These are phyloP conservation scores for Sporopachydermia cereana DNA, from an alignment of 1,139 yeast species.

Conservation along the genomic window DNA sequence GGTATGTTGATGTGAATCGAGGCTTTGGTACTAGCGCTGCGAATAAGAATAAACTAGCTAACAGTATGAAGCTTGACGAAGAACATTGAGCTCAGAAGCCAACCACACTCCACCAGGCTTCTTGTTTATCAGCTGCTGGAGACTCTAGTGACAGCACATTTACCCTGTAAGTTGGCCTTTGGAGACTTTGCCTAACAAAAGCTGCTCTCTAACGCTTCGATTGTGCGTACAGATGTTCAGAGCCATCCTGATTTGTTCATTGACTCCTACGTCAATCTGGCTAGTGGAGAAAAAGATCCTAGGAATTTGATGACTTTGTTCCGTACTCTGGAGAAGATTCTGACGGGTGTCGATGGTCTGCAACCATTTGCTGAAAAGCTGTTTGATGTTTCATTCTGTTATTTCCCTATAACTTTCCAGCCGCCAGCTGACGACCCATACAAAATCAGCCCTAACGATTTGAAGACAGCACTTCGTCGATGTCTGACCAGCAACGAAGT, in stretches of 20 bases:
- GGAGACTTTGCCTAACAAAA: too few relatives aligned
- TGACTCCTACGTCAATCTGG: constrained; percentile 49
- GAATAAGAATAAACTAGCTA: constrained; percentile 8
- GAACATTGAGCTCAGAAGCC: background rate
- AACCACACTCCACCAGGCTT: background rate
- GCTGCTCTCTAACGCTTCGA: too few relatives aligned
- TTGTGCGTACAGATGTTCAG: too few relatives aligned
- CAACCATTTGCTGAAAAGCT: constrained; percentile 40
- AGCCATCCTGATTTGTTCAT: constrained; percentile 31
- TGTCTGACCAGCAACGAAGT: constrained; percentile 50
- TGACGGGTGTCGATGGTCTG: constrained; percentile 34
- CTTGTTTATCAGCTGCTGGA: constrained; percentile 15
- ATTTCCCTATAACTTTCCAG: constrained; percentile 90
- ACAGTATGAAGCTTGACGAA: constrained; percentile 1
- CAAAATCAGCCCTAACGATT: constrained; percentile 61
- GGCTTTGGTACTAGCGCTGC: constrained; percentile 8
- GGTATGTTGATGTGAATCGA: constrained; percentile 8
- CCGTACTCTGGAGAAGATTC: constrained; percentile 39
- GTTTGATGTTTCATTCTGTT: constrained; percentile 85
- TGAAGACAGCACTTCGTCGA: constrained; percentile 44
- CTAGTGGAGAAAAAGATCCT: constrained; percentile 92
- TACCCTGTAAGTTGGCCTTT: too few relatives aligned
- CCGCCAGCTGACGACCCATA: constrained; percentile 92
- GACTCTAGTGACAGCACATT: constrained; percentile 22
- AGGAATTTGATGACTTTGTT: constrained; percentile 69